Evolutionary conservation across 345 rosid genomes (phyloP), one percentile per base, ranked within the genome.

Genomic region (Hypericum androsaemum): DNA sequence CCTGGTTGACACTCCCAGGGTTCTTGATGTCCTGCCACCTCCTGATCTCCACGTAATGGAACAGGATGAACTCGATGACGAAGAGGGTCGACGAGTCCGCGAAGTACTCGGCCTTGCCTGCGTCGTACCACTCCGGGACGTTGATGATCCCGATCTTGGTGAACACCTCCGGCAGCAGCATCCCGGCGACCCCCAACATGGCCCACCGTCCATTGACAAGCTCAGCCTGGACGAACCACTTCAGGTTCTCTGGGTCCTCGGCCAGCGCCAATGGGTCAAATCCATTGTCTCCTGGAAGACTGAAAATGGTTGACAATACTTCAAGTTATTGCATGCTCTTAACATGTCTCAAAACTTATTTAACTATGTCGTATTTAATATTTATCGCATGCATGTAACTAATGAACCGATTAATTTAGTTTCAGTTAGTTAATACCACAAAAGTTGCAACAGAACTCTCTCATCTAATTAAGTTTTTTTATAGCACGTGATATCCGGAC

Each of bases 21-120:
- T 90, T 90, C 78, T 90, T 90, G 6, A 87, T 90, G 68, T 90
- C 98, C 63, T 90, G 96, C 98, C 98, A 90, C 59, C 98, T 65
- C 76, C 98, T 79, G 59, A 90, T 87, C 79, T 90, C 98, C 63
- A 90, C 96, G 54, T 90, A 90, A 63, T 90, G 98, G 73, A 90
- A 90, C 72, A 90, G 56, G 6, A 90, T 90, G 81, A 90, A 90
- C 69, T 90, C 98, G 39, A 90, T 87, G 50, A 90, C 98, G 39
- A 90, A 90, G 42, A 90, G 74, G 13, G 98, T 90, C 0, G 95
- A 87, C 0, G 98, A 90, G 0, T 95, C 84, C 6, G 98, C 98
- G 38, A 90, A 90, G 54, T 90, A 90, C 60, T 90, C 86, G 38
- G 50, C 73, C 74, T 90, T 90, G n/a, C 98, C 98, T 0, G 96